phyloP scores from a whole-genome alignment of 495 filamentous ascomycete genomes.

The Xanthoparmelia taractica region DNA sequence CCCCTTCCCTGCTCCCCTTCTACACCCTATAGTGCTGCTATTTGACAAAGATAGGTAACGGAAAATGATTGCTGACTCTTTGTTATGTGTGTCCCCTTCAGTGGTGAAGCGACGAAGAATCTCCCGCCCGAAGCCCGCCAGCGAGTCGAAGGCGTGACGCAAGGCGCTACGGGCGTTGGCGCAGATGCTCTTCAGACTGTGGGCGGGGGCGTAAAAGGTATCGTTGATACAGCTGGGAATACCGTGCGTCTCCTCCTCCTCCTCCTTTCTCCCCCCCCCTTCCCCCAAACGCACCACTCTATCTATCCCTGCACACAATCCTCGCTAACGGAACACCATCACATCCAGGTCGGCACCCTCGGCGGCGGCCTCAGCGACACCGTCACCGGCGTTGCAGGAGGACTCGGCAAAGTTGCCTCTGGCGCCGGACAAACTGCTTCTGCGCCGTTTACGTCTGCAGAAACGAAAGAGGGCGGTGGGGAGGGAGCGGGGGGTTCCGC shows the following conservation, averaged over 20 bases:
- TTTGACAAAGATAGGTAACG: neutral
- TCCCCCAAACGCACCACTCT: too few relatives aligned
- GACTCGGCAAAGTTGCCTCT: constrained; percentile 16
- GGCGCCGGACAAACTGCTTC: constrained; percentile 9
- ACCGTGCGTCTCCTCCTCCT: constrained; percentile 14
- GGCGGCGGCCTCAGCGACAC: constrained; percentile 21
- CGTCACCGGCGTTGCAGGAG: constrained; percentile 20
- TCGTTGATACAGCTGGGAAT: constrained; percentile 24
- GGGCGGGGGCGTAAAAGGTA: constrained; percentile 21
- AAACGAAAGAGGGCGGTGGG: constrained; percentile 1
- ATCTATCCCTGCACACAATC: too few relatives aligned
- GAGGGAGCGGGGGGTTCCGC: neutral
- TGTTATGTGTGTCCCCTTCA: neutral
- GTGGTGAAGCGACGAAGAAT: constrained; percentile 9
- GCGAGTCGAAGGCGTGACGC: constrained; percentile 15
- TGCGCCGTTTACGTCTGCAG: neutral
- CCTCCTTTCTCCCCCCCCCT: neutral
- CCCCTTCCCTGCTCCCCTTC: too few relatives aligned
- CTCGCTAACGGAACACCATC: neutral
- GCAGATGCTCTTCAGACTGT: constrained; percentile 15
- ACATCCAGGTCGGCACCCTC: constrained; percentile 16
- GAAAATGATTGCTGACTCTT: neutral
- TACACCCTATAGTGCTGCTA: too few relatives aligned
- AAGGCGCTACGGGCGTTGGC: constrained; percentile 14
- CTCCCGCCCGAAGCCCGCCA: constrained; percentile 21